These are phyloP conservation scores for Chlamydomonas applanata DNA, from an alignment of 139 green algal genomes.

Conservation along the genomic window DNA sequence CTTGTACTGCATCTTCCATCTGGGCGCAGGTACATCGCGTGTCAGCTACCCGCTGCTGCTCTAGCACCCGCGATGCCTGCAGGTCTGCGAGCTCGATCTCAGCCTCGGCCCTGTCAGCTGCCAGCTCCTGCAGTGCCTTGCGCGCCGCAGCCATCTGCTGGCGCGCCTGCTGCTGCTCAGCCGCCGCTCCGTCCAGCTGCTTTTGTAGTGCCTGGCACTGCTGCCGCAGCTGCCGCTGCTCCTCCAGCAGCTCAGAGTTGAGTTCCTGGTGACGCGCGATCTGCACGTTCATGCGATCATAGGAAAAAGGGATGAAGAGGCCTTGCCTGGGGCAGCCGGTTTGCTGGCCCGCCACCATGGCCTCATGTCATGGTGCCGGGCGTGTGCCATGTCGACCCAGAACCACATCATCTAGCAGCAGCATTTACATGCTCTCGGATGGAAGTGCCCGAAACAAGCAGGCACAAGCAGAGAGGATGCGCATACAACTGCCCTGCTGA, in stretches of 20 bases:
- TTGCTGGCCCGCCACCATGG: too few relatives aligned
- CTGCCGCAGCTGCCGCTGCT: slow-evolving; percentile 16
- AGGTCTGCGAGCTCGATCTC: slow-evolving; percentile 18
- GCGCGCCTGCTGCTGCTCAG: slow-evolving; percentile 8
- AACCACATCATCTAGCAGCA: neutral
- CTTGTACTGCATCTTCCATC: neutral
- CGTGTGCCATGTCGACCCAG: neutral
- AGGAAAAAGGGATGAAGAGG: too few relatives aligned
- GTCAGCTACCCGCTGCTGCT: slow-evolving; percentile 9
- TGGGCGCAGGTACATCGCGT: neutral
- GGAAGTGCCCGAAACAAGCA: neutral
- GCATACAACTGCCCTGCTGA: too few relatives aligned
- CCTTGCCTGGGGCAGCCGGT: too few relatives aligned
- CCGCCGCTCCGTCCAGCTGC: slow-evolving; percentile 21
- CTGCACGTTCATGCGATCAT: neutral
- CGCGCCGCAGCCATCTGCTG: neutral
- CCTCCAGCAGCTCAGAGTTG: slow-evolving; percentile 22
- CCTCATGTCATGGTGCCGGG: neutral
- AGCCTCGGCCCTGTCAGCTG: neutral
- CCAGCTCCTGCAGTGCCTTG: slow-evolving; percentile 14
- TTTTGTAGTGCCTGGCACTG: neutral
- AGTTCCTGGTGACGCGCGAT: slow-evolving; percentile 15
- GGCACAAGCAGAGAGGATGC: too few relatives aligned
- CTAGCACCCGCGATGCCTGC: neutral
- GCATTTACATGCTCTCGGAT: neutral